Conservation (phyloP, 1,139 yeast species). For the Pichia terricola region DNA sequence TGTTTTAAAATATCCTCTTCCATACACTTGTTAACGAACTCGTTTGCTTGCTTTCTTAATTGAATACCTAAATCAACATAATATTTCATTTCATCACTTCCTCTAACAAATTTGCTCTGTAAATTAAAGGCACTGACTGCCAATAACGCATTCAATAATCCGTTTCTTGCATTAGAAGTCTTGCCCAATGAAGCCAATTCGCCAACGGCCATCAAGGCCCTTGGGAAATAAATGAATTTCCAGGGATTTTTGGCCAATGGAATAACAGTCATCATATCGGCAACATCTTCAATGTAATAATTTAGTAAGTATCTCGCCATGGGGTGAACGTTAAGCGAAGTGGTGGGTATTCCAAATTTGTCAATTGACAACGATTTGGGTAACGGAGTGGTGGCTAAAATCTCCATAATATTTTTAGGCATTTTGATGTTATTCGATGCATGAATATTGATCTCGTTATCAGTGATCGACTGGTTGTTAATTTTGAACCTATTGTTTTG, state of each 20-base stretch:
- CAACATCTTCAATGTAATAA: slow-evolving; percentile 71
- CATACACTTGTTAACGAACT: slow-evolving; percentile 55
- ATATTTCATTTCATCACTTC: slow-evolving; percentile 55
- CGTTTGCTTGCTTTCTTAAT: slow-evolving; percentile 65
- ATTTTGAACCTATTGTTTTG: slow-evolving; percentile 12
- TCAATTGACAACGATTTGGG: slow-evolving; percentile 33
- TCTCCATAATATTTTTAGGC: slow-evolving; percentile 36
- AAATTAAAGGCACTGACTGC: slow-evolving; percentile 80
- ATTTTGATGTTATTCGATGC: slow-evolving; percentile 24
- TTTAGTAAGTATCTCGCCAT: slow-evolving; percentile 60
- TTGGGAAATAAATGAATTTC: slow-evolving; percentile 75
- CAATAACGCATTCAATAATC: slow-evolving; percentile 65
- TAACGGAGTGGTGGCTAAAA: slow-evolving; percentile 35
- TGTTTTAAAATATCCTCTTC: slow-evolving; percentile 39
- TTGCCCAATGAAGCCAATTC: slow-evolving; percentile 67
- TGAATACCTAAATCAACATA: slow-evolving; percentile 66
- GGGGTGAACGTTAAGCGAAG: slow-evolving; percentile 57
- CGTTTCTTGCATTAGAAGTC: slow-evolving; percentile 70
- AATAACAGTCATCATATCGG: slow-evolving; percentile 82
- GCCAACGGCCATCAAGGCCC: slow-evolving; percentile 75
- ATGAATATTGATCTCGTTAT: slow-evolving; percentile 20
- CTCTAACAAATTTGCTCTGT: slow-evolving; percentile 58
- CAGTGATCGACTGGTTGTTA: slow-evolving; percentile 12
- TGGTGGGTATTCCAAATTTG: slow-evolving; percentile 43
- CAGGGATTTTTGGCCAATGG: slow-evolving; percentile 79